These are phyloP conservation scores for Cardamine occulta DNA, from an alignment of 345 rosid genomes.

Conservation along the genomic window DNA sequence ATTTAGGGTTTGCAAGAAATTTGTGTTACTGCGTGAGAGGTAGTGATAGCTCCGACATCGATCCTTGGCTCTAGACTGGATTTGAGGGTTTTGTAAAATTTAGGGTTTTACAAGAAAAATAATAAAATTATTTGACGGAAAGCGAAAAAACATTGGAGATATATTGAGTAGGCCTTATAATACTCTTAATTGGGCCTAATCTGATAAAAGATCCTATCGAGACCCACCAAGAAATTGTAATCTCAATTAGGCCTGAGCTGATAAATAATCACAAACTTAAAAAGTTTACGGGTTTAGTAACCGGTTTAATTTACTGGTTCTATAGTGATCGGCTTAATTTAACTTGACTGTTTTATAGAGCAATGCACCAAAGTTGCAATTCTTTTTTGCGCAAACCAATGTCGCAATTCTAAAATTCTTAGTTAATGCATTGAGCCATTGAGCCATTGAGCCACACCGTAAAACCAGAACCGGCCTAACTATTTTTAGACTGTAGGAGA, in stretches of 20 bases:
- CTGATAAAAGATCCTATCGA: background rate
- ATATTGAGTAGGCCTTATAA: conserved; percentile 13
- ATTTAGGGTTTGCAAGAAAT: conserved; percentile 23
- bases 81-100: conserved; percentile 25
- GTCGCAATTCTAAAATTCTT: background rate
- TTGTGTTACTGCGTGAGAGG: background rate
- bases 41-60: conserved; percentile 23
- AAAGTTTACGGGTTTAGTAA: background rate
- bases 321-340: too few species aligned
- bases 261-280: background rate
- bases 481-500: background rate
- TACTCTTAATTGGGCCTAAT: conserved; percentile 10
- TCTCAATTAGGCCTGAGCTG: background rate
- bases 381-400: background rate
- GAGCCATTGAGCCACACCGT: background rate
- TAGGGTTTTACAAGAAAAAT: conserved; percentile 32
- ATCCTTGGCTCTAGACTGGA: background rate
- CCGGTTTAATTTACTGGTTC: background rate
- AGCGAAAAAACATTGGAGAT: background rate
- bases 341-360: background rate
- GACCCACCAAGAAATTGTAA: background rate
- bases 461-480: background rate
- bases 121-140: background rate
- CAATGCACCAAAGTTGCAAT: background rate
- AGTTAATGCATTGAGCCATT: background rate